These are phyloP conservation scores for Auxenochlorella pyrenoidosa DNA, from an alignment of 139 green algal genomes.

Conservation along the genomic window DNA sequence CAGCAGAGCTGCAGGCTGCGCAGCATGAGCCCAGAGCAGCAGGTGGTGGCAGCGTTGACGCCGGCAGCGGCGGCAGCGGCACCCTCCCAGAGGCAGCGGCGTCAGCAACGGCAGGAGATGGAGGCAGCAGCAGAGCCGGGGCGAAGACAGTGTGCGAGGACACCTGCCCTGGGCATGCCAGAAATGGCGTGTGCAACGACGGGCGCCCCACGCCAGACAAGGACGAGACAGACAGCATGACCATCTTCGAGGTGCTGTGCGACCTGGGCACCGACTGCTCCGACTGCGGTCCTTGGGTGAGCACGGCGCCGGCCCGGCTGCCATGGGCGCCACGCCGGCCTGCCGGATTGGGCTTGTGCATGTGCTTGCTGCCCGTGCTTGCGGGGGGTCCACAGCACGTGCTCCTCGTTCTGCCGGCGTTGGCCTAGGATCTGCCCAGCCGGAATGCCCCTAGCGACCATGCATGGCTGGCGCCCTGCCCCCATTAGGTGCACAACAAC, in stretches of 20 bases:
- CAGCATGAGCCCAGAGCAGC: background rate
- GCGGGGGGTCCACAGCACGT: background rate
- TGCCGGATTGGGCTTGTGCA: background rate
- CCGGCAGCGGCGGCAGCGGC: background rate
- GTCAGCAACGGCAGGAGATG: background rate
- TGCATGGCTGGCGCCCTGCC: background rate
- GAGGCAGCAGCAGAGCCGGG: background rate
- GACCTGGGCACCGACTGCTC: constrained; percentile 86
- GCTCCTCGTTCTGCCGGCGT: background rate
- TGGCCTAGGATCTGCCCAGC: background rate
- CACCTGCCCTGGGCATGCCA: constrained; percentile 1
- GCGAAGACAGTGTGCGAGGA: constrained; percentile 27
- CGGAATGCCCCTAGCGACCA: background rate
- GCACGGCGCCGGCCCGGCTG: background rate
- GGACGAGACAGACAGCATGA: background rate
- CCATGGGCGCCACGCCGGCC: no score
- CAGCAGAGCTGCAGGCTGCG: background rate
- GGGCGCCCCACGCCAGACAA: background rate
- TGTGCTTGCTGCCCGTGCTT: background rate
- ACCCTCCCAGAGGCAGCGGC: no score
- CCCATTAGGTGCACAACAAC: constrained; percentile 7
- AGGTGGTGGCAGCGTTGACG: background rate
- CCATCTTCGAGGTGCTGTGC: constrained; percentile 55
- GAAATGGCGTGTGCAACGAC: constrained; percentile 31
- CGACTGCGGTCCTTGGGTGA: constrained; percentile 73